Evolutionary conservation across 2,329 filamentous ascomycete genomes (phyloP), one percentile per base, ranked within the genome.

Genomic region (Calonectria naviculata): DNA sequence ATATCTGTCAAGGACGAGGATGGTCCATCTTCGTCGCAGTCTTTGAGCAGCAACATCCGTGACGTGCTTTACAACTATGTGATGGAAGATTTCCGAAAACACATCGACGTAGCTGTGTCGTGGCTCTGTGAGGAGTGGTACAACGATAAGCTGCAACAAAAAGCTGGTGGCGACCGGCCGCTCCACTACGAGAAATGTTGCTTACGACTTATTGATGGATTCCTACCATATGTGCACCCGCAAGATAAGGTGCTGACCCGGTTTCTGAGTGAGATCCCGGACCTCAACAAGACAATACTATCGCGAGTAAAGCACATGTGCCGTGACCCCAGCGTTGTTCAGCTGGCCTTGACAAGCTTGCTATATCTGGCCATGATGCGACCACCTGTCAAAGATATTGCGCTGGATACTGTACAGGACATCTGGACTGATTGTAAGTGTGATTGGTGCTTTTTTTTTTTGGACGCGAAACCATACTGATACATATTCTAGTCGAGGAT

Each of bases 51-150:
- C 78, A 89, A 89, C 7, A 95, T 98, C 74, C 91, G 97, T 64
- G 93, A 97, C 76, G 88, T 91, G 9, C 86, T 99, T 2, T 97
- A 95, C 83, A 89, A 90, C 65, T 98, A 97, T 81, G 90, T 98
- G 58, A 90, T 98, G 73, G 95, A 97, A 74, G 96, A 98, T 80
- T 99, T 98, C 84, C 92, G 96, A 66, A 92, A 90, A 73, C 92
- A 97, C 49, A 95, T 98, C 73, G 95, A 97, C 76, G 90, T 97
- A 26, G 96, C 95, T 1, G 95, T 98, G 63, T 92, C 93, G 9
- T 99, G 97, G 97, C 88, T 99, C 19, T 97, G 93, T 77, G 97
- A 99, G 82, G 97, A 99, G 84, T 99, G 97, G 96, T 98, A 98
- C 83, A 97, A 95, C 78, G 96, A 98, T 81, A 91, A 83, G 81